Base-by-base conservation (phyloP, 345 rosid species). In the Combretum micranthum region DNA sequence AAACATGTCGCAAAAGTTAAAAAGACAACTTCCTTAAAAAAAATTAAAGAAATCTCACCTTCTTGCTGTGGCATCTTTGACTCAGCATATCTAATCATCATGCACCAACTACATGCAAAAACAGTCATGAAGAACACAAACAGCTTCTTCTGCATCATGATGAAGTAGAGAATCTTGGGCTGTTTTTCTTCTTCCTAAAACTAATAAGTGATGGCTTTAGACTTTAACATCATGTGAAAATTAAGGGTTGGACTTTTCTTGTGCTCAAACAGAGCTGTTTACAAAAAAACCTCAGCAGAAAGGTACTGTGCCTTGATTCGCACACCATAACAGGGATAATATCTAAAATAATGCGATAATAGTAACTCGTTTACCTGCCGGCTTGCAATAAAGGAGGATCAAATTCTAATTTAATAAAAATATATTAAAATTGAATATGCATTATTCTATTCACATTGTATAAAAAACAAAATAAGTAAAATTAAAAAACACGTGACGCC, bases 51-150 rank as follows among this genome's bases (percentile, higher is more conserved):
- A 42, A 15, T 20, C 23, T 17, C 44, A 75, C 84, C 84, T 44
- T 79, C 84, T 55, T 66, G 68, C 55, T 70, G 75, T 46, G 75
- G 70, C 58, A 79, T 57, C 53, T 14, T 61, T 13, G 72, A 67
- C 55, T 57, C 75, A 55, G 60, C 69, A 55, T 53, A 26, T 54
- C 63, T 22, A 16, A 26, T 49, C 25, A 26, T 22, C 26, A 48
- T 19, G 44, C 56, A 64, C 61, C 60, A 69, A 60, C 50, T 55
- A 54, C 66, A 15, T 20, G 52, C 51, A 16, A 69, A 22, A 69
- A 53, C 25, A 20, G 56, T 9, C 52, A 57, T 20, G 50, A 45
- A 57, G 61, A 46, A 57, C 3, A 21, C 16, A 16, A 46, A 23
- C 42, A 23, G 16, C n/a, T 46, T 57, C 50, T 17, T 57, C 42